Conservation (phyloP, 192 early-diverging fungal genomes). For the Gonapodya sp. region DNA sequence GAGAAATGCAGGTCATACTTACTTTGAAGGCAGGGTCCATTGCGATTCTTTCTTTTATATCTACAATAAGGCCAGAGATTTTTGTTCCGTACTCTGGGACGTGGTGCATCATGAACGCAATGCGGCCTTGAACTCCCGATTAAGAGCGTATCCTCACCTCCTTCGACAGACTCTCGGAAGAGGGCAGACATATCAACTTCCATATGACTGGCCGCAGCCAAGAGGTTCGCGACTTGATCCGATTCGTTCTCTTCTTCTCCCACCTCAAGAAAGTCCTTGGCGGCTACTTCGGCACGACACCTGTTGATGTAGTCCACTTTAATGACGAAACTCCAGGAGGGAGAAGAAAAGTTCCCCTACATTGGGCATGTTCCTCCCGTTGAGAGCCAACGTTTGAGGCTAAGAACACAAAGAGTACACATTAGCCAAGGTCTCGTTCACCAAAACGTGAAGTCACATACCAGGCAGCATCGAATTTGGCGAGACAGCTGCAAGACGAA, state of each 20-base stretch:
- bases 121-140: too few species aligned
- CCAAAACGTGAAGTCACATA: neutral
- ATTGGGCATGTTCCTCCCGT: neutral
- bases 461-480: neutral
- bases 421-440: neutral
- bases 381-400: neutral
- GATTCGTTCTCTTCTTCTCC: neutral
- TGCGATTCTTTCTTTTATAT: neutral
- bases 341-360: too few species aligned
- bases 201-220: neutral
- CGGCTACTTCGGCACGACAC: neutral
- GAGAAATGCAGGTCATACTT: neutral
- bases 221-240: neutral
- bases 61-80: neutral
- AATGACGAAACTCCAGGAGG: too few species aligned
- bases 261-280: neutral
- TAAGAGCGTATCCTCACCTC: too few species aligned
- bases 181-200: neutral
- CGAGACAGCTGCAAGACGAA: too few species aligned
- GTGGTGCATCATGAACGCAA: neutral
- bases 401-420: neutral
- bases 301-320: too few species aligned
- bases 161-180: neutral
- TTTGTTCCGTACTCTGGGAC: neutral
- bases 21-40: neutral